Evolutionary conservation across 352 stramenopile genomes (phyloP), one percentile per base, ranked within the genome.

Genomic region (Pythium chondricola): DNA sequence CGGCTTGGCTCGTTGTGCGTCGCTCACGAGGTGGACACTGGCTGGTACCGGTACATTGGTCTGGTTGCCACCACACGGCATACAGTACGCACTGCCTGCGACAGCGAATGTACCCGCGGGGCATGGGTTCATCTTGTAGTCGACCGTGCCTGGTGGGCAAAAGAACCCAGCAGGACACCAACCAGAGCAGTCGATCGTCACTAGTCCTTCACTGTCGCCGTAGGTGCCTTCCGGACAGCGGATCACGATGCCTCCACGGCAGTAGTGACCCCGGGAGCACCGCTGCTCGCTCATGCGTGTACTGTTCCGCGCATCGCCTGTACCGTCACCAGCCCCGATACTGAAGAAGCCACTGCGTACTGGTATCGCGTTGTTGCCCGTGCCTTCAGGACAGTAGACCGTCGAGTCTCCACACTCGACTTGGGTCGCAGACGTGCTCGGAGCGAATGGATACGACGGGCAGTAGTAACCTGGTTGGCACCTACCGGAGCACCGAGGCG

Each of bases 401-500:
- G 32, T 69, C 21, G 72, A 56, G 18, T 64, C 63, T 3, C 70
- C 74, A 38, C 77, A 92, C 35, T 75, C 58, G n/a, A 58, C 25
- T 21, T 83, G 67, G 5, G 65, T 85, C 11, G 45, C 41, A 5
- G 43, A 66, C 14, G 61, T 67, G 44, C 73, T 85, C 3, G 73
- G 62, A 0, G 52, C 29, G 13, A 42, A 52, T 7, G 75, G 75
- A 52, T 78, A 70, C 31, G 73, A 85, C 20, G 83, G 79, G n/a
- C 84, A 95, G 33, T 63, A 83, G 51, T 83, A 84, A 0, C 86
- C 81, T 6, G 71, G 56, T 21, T 63, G 54, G 37, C 86, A 95
- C 11, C 43, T 20, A 0, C 81, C 83, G 18, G 70, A 87, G 45
- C 83, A 95, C 7, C 10, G 21, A 9, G 72, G 1, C 18, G 63